A percentile compares a stretch with the other conserved stretches of the same genome.
Evolutionary conservation across 176 grass and related monocot species (phyloP).

Genomic region (Aegilops tauschii): DNA sequence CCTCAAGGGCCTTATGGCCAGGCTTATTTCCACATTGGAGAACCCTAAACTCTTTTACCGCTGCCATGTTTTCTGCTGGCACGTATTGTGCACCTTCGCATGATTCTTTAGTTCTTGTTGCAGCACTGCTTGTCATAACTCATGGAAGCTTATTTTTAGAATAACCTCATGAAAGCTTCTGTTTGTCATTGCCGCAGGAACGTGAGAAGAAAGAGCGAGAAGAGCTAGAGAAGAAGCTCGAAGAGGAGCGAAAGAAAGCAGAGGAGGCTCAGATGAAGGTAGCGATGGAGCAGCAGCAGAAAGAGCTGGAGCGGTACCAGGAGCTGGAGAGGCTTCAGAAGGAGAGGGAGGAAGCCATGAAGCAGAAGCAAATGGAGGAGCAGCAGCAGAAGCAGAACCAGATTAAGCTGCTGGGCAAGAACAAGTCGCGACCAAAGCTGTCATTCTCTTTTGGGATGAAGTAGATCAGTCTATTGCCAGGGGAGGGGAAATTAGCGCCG

Average conservation of each 20-base stretch:
- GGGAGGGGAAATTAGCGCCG: not conserved
- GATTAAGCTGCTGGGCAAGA: constrained; percentile 95
- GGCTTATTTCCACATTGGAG: not conserved
- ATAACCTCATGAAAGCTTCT: not conserved
- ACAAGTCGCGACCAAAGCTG: constrained; percentile 84
- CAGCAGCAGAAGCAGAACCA: constrained; percentile 84
- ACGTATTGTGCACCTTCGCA: not conserved
- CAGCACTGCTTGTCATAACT: not conserved
- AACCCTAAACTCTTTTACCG: not conserved
- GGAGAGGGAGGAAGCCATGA: constrained; percentile 85
- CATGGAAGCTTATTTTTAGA: not conserved
- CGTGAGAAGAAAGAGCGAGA: constrained; percentile 69
- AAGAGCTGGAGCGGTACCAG: constrained; percentile 91
- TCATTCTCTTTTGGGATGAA: constrained; percentile 87
- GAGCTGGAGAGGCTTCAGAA: constrained; percentile 87
- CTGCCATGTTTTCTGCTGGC: not conserved
- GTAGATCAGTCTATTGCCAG: constrained; percentile 13
- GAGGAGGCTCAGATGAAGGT: constrained; percentile 78
- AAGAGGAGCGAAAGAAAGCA: constrained; percentile 82
- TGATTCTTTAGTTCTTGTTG: constrained; percentile 3
- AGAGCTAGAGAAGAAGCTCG: constrained; percentile 79
- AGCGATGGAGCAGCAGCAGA: constrained; percentile 84
- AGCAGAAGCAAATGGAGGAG: constrained; percentile 82
- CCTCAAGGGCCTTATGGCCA: not conserved
- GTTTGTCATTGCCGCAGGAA: constrained; percentile 49